These are phyloP conservation scores for Funneliformis caledonium DNA, from an alignment of 371 early-diverging fungal genomes.

Conservation along the genomic window DNA sequence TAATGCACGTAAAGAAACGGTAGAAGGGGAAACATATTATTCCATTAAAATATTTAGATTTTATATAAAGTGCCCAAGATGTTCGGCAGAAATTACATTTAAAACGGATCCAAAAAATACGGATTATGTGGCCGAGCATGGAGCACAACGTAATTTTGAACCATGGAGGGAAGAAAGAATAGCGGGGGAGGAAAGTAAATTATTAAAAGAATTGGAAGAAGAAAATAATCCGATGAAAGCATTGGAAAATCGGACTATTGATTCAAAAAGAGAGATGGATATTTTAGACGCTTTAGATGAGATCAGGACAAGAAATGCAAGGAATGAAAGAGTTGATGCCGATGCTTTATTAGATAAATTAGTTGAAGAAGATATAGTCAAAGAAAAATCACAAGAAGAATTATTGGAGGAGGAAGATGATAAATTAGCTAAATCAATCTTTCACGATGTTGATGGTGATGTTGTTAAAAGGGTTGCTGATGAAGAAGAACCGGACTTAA, in stretches of 20 bases:
- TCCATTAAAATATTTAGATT: conserved; percentile 92
- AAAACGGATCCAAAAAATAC: conserved; percentile 97
- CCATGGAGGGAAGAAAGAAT: conserved; percentile 85
- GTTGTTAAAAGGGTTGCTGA: not conserved
- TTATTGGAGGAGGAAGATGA: conserved; percentile 18
- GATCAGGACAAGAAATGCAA: conserved; percentile 86
- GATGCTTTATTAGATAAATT: conserved; percentile 65
- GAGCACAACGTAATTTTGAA: conserved; percentile 95
- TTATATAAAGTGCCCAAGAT: conserved; percentile 94
- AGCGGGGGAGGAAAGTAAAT: conserved; percentile 56
- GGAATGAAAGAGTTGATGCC: conserved; percentile 75
- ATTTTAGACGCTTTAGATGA: conserved; percentile 95
- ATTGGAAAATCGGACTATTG: conserved; percentile 90
- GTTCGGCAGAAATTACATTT: conserved; percentile 95
- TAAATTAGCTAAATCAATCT: conserved; percentile 48
- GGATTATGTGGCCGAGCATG: conserved; percentile 94
- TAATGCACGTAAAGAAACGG: conserved; percentile 93
- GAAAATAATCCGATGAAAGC: conserved; percentile 92
- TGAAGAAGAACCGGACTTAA: conserved; percentile 21
- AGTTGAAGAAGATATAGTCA: conserved; percentile 50
- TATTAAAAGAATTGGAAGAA: conserved; percentile 73
- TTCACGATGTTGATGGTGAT: conserved; percentile 46
- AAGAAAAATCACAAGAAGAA: conserved; percentile 58
- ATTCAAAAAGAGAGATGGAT: conserved; percentile 96
- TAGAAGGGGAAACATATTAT: conserved; percentile 83